Evolutionary conservation across 2,329 filamentous ascomycete genomes (phyloP), one percentile per base, ranked within the genome.

Genomic region (Fusarium heterosporum): DNA sequence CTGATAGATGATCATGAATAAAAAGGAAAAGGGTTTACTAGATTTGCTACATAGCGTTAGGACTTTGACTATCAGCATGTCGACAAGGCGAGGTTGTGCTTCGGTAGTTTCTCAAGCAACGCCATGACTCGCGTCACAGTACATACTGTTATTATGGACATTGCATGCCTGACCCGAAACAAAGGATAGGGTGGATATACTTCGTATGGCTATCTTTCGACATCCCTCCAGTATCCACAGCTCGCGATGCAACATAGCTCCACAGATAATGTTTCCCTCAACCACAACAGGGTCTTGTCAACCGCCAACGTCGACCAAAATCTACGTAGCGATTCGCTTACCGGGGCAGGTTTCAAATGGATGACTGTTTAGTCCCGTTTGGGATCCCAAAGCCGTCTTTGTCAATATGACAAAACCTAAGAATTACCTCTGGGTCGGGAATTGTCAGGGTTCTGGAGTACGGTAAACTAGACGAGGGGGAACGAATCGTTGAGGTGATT

Each of bases 311-410:
- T 14, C 13, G 8, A 26, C 12, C 11, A n/a, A 19, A 39, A 8
- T 30, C 8, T 36, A n/a, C 34, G 34, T 36, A 7, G 8, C 2
- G 9, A 16, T 29, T 14, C 9, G 5, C 5, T 10, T 6, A 4
- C 50, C 8, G 30, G 60, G 60, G 60, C 8, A 8, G 29, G 54
- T 64, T 64, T 54, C 61, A 64, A 14, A 8, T n/a, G 19, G 1
- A 34, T 12, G 17, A 19, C 2, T 36, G 9, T 22, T 10, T 9
- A 13, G 25, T 14, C 36, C 41, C 26, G 14, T 29, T 40, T 14
- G 6, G 36, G 36, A 16, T 16, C n/a, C 12, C 16, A 6, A 4
- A 13, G 12, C 10, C 17, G 16, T 11, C 9, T 29, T 19, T 12
- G 17, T 29, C 16, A 25, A 25, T 22, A 19, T 7, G 34, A 36